Conservation (phyloP, 495 filamentous ascomycete species). For the Apiosordaria backusii region DNA sequence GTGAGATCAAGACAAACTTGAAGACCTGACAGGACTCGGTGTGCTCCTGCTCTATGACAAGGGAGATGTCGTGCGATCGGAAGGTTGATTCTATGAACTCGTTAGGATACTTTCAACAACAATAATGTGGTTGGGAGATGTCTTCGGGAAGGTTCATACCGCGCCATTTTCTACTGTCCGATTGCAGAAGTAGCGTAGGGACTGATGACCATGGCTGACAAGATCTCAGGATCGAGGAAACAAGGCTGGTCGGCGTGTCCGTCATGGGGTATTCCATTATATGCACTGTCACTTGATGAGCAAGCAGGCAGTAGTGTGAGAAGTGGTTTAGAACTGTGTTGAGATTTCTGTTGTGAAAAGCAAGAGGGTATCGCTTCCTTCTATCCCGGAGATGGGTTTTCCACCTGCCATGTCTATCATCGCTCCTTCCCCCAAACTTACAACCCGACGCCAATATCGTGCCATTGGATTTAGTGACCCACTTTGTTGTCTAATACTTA, state of each 20-base stretch:
- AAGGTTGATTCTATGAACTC: not conserved
- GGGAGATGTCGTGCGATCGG: not conserved
- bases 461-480: not conserved
- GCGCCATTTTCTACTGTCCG: slow-evolving; percentile 40
- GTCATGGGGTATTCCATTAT: not conserved
- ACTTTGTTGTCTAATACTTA: not conserved
- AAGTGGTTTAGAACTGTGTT: not conserved
- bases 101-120: not conserved
- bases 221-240: not conserved
- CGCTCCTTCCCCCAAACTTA: slow-evolving; percentile 15
- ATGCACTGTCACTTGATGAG: not conserved
- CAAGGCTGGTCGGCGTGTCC: not conserved
- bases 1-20: slow-evolving; percentile 23
- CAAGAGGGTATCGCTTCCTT: slow-evolving; percentile 11
- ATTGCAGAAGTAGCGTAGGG: slow-evolving; percentile 33
- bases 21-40: not conserved
- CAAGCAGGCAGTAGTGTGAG: not conserved
- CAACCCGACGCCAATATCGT: not conserved
- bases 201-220: not conserved
- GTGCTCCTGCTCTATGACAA: not conserved
- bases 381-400: slow-evolving; percentile 9
- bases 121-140: not conserved
- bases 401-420: not conserved
- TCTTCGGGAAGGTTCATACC: slow-evolving; percentile 36
- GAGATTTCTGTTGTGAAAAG: slow-evolving; percentile 1